These are phyloP conservation scores for Ulvella scutata DNA, from an alignment of 139 green algal species.

Conservation along the genomic window DNA sequence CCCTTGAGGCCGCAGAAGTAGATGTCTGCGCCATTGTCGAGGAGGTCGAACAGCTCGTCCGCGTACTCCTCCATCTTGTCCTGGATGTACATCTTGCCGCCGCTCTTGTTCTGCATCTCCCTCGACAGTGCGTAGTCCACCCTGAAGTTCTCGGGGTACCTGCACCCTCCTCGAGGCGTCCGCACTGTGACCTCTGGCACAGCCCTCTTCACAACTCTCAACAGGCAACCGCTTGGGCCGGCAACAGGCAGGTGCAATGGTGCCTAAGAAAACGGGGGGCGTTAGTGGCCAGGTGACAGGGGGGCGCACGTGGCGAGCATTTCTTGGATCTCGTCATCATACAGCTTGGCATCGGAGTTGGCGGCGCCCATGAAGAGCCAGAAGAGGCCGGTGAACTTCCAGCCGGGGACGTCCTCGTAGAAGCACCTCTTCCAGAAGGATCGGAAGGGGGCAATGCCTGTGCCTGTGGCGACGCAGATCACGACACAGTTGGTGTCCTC, in stretches of 20 bases:
- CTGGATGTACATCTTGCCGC: slow-evolving; percentile 95
- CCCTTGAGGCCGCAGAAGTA: slow-evolving; percentile 98
- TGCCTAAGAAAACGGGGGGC: no score
- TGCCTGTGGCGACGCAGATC: slow-evolving; percentile 98
- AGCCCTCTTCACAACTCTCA: no score
- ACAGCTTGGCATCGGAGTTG: slow-evolving; percentile 91
- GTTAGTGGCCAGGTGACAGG: slow-evolving; percentile 13
- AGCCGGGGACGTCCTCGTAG: slow-evolving; percentile 84
- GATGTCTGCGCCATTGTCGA: slow-evolving; percentile 91
- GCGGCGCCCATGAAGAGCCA: slow-evolving; percentile 99
- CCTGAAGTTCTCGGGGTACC: slow-evolving; percentile 84
- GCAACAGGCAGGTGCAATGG: no score
- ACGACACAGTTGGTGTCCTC: slow-evolving; percentile 69
- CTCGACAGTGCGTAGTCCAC: slow-evolving; percentile 92
- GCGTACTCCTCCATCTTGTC: slow-evolving; percentile 96
- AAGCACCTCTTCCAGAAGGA: slow-evolving; percentile 91
- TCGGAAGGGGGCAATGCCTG: slow-evolving; percentile 95
- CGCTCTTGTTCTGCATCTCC: slow-evolving; percentile 74
- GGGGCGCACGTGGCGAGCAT: slow-evolving; percentile 7
- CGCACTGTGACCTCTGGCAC: no score
- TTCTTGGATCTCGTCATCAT: slow-evolving; percentile 88
- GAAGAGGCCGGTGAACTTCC: slow-evolving; percentile 85
- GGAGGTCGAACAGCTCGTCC: slow-evolving; percentile 93
- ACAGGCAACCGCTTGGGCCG: no score
- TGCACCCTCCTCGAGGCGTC: not conserved